Conservation (phyloP, 225 moss, liverwort and hornwort species). For the Lunularia cruciata region DNA sequence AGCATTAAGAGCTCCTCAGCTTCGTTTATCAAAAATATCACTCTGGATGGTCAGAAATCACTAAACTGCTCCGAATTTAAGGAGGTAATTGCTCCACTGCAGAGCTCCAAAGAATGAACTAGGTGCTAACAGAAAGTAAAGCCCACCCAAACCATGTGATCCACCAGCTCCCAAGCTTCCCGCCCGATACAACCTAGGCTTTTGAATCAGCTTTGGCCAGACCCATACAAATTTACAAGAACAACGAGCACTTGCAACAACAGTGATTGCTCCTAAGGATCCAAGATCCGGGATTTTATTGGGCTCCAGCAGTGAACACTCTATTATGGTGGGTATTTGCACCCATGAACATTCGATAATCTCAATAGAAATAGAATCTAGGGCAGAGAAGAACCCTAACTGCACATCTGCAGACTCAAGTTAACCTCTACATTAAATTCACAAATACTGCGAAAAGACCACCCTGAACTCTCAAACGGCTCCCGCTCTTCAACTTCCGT, state of each 20-base stretch:
- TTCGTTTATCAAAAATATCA: slow-evolving; percentile 48
- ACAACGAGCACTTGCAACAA: slow-evolving; percentile 30
- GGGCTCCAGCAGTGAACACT: slow-evolving; percentile 57
- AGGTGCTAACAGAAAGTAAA: slow-evolving; percentile 35
- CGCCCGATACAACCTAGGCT: slow-evolving; percentile 28
- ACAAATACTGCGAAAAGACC: slow-evolving; percentile 44
- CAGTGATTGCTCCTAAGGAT: slow-evolving; percentile 39
- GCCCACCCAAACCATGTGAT: slow-evolving; percentile 38
- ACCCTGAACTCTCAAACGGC: slow-evolving; percentile 45
- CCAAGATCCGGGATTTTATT: slow-evolving; percentile 43
- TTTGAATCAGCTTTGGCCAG: slow-evolving; percentile 36
- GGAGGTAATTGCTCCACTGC: slow-evolving; percentile 38
- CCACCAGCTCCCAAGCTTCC: slow-evolving; percentile 33
- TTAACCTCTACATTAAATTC: slow-evolving; percentile 34
- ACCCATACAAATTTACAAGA: slow-evolving; percentile 49
- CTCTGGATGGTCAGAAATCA: slow-evolving; percentile 29
- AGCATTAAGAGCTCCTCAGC: slow-evolving; percentile 46
- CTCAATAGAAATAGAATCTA: slow-evolving; percentile 40
- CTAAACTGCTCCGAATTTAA: slow-evolving; percentile 31
- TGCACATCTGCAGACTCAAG: slow-evolving; percentile 39
- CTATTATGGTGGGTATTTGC: slow-evolving; percentile 56
- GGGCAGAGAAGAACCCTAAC: slow-evolving; percentile 37
- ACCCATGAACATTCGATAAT: slow-evolving; percentile 49
- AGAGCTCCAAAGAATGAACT: slow-evolving; percentile 51
- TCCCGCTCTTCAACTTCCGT: slow-evolving; percentile 51